Base-by-base conservation (phyloP, 225 moss, liverwort and hornwort species). In the Pleurozium schreberi region DNA sequence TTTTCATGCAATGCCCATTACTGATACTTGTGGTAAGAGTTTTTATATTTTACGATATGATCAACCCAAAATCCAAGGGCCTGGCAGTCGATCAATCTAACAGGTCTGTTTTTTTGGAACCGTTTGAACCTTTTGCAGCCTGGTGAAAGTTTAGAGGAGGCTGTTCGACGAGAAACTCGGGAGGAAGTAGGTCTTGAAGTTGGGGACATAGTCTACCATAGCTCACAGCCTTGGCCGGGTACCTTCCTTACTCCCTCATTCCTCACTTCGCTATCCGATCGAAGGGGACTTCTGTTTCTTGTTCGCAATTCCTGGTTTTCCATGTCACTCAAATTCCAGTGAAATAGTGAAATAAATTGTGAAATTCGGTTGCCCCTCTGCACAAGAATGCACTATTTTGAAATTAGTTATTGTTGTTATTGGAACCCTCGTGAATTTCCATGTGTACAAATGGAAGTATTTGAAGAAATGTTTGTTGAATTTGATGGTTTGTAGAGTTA, bases 181-280 rank as follows among this genome's bases (percentile, higher is more conserved):
- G 99, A 99, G 90, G 99, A 99, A 92, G 99, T 97, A 87, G 99
- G 97, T 70, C 92, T 99, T 68, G 91, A 95, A 93, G 90, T 97
- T n/a, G 97, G 96, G 53, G 97, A 96, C 52, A 92, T 97, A 43
- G 88, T 96, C 17, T 97, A 99, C 89, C 99, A 97, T 58, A 99
- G 97, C 88, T 99, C 99, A 60, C 99, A 99, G 85, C 99, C 99
- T 75, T 99, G 99, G 99, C 99, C 97, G 92, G 96, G 96, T 96
- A 80, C 70, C 30, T 22, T 86, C 86, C 45, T 80, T 87, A 63
- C 84, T 84, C 55, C 70, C 2, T 57, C 71, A 64, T 83, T 59
- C 52, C 70, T 70, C 78, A 25, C 60, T 60, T 45, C 49, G 62
- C 42, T 61, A 52, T 50, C 53, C 17, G 59, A 53, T 82, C 17